A percentile compares a stretch with the other conserved stretches of the same genome.
These are phyloP conservation scores for Mercurialis annua DNA, from an alignment of 345 rosid species.

Conservation along the genomic window DNA sequence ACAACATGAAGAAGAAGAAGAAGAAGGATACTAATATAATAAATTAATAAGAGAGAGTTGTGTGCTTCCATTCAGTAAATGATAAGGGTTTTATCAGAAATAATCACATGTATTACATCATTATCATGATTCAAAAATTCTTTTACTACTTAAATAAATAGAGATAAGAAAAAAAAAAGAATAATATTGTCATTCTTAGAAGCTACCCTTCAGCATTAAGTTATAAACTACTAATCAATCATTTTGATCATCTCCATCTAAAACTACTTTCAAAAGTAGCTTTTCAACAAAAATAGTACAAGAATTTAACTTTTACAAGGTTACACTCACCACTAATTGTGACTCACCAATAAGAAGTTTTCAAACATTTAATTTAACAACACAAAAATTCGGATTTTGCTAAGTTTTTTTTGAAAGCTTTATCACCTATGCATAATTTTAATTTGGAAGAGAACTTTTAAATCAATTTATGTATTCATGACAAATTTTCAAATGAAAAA, in stretches of 20 bases:
- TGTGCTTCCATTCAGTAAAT: background rate
- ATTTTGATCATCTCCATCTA: conserved; percentile 16
- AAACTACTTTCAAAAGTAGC: conserved; percentile 1
- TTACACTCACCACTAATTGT: background rate
- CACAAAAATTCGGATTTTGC: too few relatives aligned
- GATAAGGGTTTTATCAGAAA: background rate
- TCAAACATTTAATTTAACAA: background rate
- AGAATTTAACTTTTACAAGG: conserved; percentile 7
- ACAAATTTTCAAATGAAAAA: too few relatives aligned
- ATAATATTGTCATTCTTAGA: conserved; percentile 45
- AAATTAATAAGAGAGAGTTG: too few relatives aligned
- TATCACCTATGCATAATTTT: too few relatives aligned
- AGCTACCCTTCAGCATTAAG: conserved; percentile 30
- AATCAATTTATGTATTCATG: too few relatives aligned
- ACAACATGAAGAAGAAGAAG: background rate
- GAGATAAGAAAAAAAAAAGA: background rate
- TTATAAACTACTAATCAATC: conserved; percentile 8
- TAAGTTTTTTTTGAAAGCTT: too few relatives aligned
- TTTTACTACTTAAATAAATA: conserved; percentile 32
- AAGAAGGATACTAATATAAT: too few relatives aligned
- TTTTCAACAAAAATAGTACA: conserved; percentile 12
- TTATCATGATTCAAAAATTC: conserved; percentile 29
- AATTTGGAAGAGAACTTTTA: too few relatives aligned
- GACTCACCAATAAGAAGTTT: background rate
- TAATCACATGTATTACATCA: conserved; percentile 25